Base-by-base conservation (phyloP, 495 filamentous ascomycete genomes). In the Penicillium daleae region DNA sequence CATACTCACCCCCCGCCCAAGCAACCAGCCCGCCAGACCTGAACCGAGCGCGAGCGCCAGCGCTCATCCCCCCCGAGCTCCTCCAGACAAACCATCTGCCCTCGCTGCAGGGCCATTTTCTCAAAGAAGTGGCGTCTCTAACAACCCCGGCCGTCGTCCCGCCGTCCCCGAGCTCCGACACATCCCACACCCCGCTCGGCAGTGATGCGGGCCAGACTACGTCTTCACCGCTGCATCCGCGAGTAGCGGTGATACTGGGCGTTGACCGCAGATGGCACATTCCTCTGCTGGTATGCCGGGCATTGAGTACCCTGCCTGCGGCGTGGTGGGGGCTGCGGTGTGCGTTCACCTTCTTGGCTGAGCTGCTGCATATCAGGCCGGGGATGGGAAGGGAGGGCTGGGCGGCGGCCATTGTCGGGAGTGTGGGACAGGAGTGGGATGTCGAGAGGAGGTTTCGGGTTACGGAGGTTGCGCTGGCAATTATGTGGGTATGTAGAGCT, bases 391-490 rank as follows among this genome's bases (percentile, higher is more conserved):
- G 74, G 62, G 73, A 80, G 73, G 72, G 74, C 55, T 78, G 78
- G 78, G 69, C 74, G 65, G 78, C 79, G 62, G 78, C 74, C 46
- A 80, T 82, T 59, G 69, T 81, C 31, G 78, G 78, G 21, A 77
- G 74, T 66, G 74, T 77, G n/a, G 75, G 75, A 24, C 75, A 78
- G 66, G 74, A 79, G 49, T 85, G 80, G 80, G 78, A 79, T 69
- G 79, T 80, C 65, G 82, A 85, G 70, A 79, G 82, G 67, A 78
- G 81, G 31, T 83, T 92, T 68, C 80, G 84, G 66, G 82, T 92
- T 48, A 91, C 87, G 33, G 92, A 95, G 80, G 87, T 93, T 46
- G 85, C 88, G 66, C 80, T 95, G 74, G 91, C 91, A 52, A 87
- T 89, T 64, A 84, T 93, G 74, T 95, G 92, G 92, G 92, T 93